phyloP scores from a whole-genome alignment of 805 yeast genomes.

The Yarrowia phangngaensis region DNA sequence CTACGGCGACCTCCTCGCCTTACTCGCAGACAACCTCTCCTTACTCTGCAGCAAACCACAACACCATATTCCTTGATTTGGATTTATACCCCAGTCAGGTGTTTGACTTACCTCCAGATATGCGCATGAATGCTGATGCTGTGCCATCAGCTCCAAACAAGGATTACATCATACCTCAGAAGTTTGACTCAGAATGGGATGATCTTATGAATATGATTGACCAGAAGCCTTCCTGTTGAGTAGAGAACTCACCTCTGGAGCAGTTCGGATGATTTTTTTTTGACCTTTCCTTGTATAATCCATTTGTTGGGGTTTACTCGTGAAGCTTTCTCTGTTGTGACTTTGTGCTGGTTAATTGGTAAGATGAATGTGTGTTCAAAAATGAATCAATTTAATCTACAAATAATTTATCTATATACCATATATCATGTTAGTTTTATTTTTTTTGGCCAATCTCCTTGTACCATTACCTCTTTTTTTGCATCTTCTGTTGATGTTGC shows the following conservation, averaged over 20 bases:
- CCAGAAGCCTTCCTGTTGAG: no score
- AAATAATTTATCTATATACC: conserved; percentile 5
- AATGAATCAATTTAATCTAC: no score
- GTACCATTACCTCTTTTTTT: conserved; percentile 10
- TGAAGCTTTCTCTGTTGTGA: no score
- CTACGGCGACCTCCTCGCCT: conserved; percentile 8
- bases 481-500: conserved; percentile 31
- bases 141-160: conserved; percentile 10
- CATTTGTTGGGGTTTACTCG: no score
- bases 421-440: conserved; percentile 3
- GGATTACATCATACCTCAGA: conserved; percentile 17
- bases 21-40: conserved; percentile 7
- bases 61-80: conserved; percentile 10
- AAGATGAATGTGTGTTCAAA: no score
- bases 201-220: conserved; percentile 24
- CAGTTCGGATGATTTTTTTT: no score
- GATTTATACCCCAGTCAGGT: conserved; percentile 18
- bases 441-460: neutral
- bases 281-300: no score
- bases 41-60: conserved; percentile 22
- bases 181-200: conserved; percentile 22
- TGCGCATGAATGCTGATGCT: conserved; percentile 12
- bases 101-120: conserved; percentile 10
- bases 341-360: no score
- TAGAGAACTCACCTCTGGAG: no score